Evolutionary conservation across 768 basidiomycete genomes (phyloP).

Genomic region (Tricholoma saponaceum): DNA sequence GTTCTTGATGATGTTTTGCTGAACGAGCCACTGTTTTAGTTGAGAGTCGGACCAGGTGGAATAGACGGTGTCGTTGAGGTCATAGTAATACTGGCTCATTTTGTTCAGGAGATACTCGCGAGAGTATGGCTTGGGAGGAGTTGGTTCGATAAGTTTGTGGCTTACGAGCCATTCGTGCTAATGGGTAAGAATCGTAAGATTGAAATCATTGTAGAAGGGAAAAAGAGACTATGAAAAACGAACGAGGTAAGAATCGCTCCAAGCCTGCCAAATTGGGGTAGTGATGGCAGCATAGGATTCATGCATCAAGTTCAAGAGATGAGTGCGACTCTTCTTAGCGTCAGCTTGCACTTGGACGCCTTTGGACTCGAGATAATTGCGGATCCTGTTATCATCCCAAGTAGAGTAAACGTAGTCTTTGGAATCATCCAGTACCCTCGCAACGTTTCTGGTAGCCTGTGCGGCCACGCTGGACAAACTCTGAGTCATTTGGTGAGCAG

Average conservation of each 20-base stretch:
- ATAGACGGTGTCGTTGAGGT: conserved; percentile 49
- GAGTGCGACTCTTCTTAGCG: conserved; percentile 53
- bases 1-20: conserved; percentile 68
- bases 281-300: conserved; percentile 60
- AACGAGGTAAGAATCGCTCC: conserved; percentile 84
- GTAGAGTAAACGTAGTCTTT: conserved; percentile 88
- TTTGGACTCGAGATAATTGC: conserved; percentile 70
- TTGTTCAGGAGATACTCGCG: conserved; percentile 57
- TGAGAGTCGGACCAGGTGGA: conserved; percentile 75
- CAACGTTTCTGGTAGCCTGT: conserved; percentile 50
- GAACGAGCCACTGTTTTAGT: conserved; percentile 74
- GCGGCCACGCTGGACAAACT: conserved; percentile 39
- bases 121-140: conserved; percentile 45
- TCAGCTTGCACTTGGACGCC: conserved; percentile 59
- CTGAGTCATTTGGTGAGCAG: conserved; percentile 33
- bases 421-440: conserved; percentile 55
- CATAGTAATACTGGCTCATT: conserved; percentile 82
- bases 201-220: neutral
- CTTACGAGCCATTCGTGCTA: conserved; percentile 82
- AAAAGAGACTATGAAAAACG: conserved; percentile 16
- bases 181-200: too few species aligned
- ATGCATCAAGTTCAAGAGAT: conserved; percentile 67
- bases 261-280: conserved; percentile 73
- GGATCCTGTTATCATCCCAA: conserved; percentile 80
- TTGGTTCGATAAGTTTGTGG: conserved; percentile 67